phyloP scores from a whole-genome alignment of 1,139 yeast genomes.

The Chernovozyma aurita region DNA sequence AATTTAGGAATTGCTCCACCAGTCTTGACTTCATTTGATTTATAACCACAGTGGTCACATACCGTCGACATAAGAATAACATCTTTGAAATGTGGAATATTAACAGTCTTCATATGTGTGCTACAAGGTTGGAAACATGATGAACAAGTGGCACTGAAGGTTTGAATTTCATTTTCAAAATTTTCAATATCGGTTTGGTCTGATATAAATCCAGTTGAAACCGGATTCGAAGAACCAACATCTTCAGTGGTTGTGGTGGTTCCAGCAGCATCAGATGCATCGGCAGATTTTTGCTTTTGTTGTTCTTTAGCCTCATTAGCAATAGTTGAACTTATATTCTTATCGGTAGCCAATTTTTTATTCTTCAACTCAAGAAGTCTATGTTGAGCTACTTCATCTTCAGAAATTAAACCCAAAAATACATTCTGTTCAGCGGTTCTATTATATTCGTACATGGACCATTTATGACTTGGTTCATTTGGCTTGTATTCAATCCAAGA shows the following conservation, averaged over 20 bases:
- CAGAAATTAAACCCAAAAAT: conserved; percentile 77
- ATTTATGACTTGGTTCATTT: conserved; percentile 83
- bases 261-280: background rate
- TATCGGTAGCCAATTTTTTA: conserved; percentile 34
- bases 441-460: conserved; percentile 81
- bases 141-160: conserved; percentile 90
- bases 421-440: conserved; percentile 90
- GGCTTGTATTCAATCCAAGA: conserved; percentile 94
- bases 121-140: conserved; percentile 77
- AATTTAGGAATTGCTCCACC: conserved; percentile 93
- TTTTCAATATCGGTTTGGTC: conserved; percentile 82
- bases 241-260: conserved; percentile 1
- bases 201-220: conserved; percentile 53
- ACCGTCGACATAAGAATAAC: conserved; percentile 95
- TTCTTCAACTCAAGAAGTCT: conserved; percentile 36
- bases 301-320: conserved; percentile 7
- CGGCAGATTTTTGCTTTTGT: background rate
- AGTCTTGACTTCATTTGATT: conserved; percentile 95
- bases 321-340: conserved; percentile 25
- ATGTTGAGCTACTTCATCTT: conserved; percentile 65
- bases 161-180: conserved; percentile 83
- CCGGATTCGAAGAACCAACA: conserved; percentile 41
- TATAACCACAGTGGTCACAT: conserved; percentile 91
- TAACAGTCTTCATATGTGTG: conserved; percentile 94
- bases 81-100: conserved; percentile 96